A percentile compares a stretch with the other conserved stretches of the same genome.
phyloP scores from a whole-genome alignment of 345 rosid species.

The Salix purpurea region DNA sequence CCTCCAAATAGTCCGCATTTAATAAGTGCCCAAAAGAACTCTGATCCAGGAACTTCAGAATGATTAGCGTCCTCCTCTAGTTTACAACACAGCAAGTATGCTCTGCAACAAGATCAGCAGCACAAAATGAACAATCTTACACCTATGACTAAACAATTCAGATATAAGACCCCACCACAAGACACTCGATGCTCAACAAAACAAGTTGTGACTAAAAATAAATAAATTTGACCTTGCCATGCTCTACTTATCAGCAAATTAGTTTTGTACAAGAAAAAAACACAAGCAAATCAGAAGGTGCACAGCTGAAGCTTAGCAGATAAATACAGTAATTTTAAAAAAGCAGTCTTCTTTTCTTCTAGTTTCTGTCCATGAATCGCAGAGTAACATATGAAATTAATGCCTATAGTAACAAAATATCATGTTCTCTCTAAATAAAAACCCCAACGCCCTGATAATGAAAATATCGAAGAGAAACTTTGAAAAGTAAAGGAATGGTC shows the following conservation, averaged over 20 bases:
- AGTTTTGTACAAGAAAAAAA: background rate
- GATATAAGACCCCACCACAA: background rate
- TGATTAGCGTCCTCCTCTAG: slow-evolving; percentile 1
- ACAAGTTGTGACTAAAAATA: background rate
- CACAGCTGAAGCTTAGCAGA: slow-evolving; percentile 19
- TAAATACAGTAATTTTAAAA: slow-evolving; percentile 16
- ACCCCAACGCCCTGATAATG: slow-evolving; percentile 14
- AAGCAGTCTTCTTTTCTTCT: slow-evolving; percentile 17
- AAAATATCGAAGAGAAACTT: slow-evolving; percentile 11
- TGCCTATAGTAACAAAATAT: slow-evolving; percentile 6
- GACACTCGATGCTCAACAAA: slow-evolving; percentile 2
- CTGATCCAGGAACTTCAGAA: slow-evolving; percentile 13
- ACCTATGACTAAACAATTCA: background rate
- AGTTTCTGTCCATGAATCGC: slow-evolving; percentile 9
- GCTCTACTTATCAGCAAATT: slow-evolving; percentile 6
- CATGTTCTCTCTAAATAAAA: slow-evolving; percentile 5
- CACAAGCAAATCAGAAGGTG: background rate
- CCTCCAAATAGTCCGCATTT: slow-evolving; percentile 56
- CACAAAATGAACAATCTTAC: background rate
- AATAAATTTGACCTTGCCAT: slow-evolving; percentile 9
- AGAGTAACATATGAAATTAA: slow-evolving; percentile 11
- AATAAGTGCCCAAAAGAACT: slow-evolving; percentile 17
- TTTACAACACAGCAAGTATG: slow-evolving; percentile 12
- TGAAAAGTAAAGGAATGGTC: slow-evolving; percentile 20
- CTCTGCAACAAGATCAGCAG: slow-evolving; percentile 24